A percentile compares a stretch with the other conserved stretches of the same genome.
Conservation (phyloP, 371 early-diverging fungal species). For the Mucor indicus region DNA sequence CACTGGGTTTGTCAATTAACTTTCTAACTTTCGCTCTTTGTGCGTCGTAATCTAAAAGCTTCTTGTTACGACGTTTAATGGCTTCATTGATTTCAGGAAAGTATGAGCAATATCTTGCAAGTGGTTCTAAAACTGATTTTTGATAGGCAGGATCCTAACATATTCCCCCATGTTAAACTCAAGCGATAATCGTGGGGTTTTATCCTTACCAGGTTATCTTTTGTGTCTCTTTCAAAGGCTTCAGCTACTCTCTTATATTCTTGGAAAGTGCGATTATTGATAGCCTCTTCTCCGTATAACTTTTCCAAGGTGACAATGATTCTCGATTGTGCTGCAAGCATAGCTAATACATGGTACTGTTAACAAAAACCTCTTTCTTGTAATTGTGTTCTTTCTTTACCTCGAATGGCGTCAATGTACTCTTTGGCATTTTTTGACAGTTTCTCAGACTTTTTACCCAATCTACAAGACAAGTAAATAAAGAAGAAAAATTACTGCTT, state of each 20-base stretch:
- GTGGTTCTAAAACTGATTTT: constrained; percentile 80
- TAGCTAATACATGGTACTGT: too few relatives aligned
- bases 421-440: constrained; percentile 92
- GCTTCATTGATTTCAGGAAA: constrained; percentile 90
- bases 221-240: constrained; percentile 75
- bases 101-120: constrained; percentile 74
- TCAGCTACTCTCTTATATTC: constrained; percentile 78
- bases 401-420: constrained; percentile 83
- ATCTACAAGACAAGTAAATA: too few relatives aligned
- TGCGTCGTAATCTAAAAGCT: constrained; percentile 85
- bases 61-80: constrained; percentile 78
- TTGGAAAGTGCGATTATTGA: constrained; percentile 45
- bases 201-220: constrained; percentile 64
- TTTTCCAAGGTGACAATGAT: too few relatives aligned
- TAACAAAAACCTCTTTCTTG: too few relatives aligned
- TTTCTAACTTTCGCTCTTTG: constrained; percentile 68
- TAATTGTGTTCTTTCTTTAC: too few relatives aligned
- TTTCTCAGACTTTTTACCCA: constrained; percentile 83
- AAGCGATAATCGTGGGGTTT: too few relatives aligned
- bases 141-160: constrained; percentile 79
- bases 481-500: not conserved
- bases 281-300: too few relatives aligned
- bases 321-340: too few relatives aligned
- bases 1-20: constrained; percentile 72
- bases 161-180: too few relatives aligned